Conservation (phyloP, 768 basidiomycete genomes). For the Mrakia gelida region DNA sequence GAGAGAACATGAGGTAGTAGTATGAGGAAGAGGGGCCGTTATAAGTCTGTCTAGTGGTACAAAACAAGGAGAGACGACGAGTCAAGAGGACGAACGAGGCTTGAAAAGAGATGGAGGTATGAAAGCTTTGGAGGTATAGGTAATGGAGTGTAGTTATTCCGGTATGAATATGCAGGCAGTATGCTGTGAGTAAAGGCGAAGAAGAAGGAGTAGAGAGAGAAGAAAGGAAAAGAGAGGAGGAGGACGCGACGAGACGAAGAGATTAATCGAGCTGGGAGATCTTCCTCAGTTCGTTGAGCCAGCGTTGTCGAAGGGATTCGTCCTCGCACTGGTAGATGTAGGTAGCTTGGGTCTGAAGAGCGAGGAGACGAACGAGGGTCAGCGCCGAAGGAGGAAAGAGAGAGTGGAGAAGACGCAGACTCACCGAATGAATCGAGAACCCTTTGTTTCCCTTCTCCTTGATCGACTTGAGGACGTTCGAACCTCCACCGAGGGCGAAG, state of each 20-base stretch:
- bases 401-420: not conserved
- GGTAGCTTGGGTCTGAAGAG: not conserved
- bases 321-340: constrained; percentile 27
- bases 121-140: not conserved
- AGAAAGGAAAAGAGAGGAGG: constrained; percentile 33
- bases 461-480: constrained; percentile 26
- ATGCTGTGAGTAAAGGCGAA: constrained; percentile 51
- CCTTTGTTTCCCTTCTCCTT: constrained; percentile 31
- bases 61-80: not conserved
- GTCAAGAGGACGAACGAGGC: no score
- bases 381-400: not conserved
- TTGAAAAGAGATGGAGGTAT: not conserved
- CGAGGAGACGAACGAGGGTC: not conserved
- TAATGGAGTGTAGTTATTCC: not conserved
- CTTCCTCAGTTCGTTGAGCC: constrained; percentile 24
- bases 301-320: constrained; percentile 14
- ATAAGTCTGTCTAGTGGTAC: not conserved
- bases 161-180: constrained; percentile 28
- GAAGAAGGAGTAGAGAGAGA: constrained; percentile 45
- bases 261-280: not conserved
- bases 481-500: not conserved
- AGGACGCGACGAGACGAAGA: constrained; percentile 17
- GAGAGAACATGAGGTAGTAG: not conserved
- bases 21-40: not conserved
- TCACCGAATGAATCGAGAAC: constrained; percentile 24